phyloP scores from a whole-genome alignment of 2,329 filamentous ascomycete genomes.

The Aureobasidium sp. region DNA sequence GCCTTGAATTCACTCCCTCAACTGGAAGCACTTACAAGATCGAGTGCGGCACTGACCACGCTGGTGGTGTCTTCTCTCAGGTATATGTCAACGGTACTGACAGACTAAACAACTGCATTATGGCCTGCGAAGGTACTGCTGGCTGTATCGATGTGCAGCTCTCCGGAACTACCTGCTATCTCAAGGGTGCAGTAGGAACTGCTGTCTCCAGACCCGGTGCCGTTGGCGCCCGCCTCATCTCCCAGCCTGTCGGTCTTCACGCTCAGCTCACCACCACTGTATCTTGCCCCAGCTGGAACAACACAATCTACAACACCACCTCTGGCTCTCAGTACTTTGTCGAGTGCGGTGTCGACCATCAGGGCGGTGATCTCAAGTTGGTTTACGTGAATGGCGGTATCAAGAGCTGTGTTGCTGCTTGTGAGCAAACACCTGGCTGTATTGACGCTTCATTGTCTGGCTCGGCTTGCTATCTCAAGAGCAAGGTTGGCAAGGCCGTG shows the following conservation, averaged over 20 bases:
- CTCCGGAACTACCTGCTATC: conserved; percentile 24
- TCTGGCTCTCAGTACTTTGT: conserved; percentile 22
- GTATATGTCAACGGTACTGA: conserved; percentile 23
- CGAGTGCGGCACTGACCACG: conserved; percentile 26
- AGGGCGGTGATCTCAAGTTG: conserved; percentile 24
- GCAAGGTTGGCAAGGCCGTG: conserved; percentile 19
- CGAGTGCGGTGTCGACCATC: conserved; percentile 28
- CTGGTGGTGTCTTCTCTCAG: conserved; percentile 21
- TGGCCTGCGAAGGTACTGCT: conserved; percentile 20
- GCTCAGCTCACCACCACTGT: conserved; percentile 1
- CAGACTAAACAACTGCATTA: conserved; percentile 21
- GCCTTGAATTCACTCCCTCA: conserved; percentile 19
- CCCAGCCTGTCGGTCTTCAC: not conserved
- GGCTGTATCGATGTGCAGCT: conserved; percentile 24
- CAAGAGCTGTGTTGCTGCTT: conserved; percentile 25
- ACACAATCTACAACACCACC: conserved; percentile 14
- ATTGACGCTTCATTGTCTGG: conserved; percentile 28
- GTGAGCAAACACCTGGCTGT: conserved; percentile 25
- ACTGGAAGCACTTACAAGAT: conserved; percentile 22
- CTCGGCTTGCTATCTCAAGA: conserved; percentile 28
- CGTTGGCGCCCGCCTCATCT: conserved; percentile 18
- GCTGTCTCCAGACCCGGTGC: conserved; percentile 16
- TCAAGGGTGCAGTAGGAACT: conserved; percentile 21
- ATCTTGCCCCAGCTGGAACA: conserved; percentile 21
- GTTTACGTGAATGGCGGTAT: conserved; percentile 20